A percentile compares a stretch with the other conserved stretches of the same genome.
Conservation (phyloP, 331 rosid genomes). For the Dryas integrifolia region DNA sequence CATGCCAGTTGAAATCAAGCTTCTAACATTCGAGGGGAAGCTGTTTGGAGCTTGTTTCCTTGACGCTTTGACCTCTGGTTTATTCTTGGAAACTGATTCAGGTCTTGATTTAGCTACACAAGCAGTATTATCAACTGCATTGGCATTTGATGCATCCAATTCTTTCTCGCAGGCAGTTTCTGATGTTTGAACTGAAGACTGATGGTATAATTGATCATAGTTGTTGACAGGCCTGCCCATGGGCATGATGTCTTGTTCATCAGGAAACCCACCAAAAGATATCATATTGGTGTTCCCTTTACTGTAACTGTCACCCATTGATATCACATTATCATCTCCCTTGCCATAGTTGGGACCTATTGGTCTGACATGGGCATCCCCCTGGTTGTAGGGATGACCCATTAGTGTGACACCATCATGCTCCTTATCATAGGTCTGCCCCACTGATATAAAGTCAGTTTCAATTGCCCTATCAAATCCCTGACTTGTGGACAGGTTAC, state of each 20-base stretch:
- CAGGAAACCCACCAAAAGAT: slow-evolving; percentile 64
- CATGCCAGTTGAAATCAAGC: slow-evolving; percentile 84
- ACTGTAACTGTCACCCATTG: slow-evolving; percentile 45
- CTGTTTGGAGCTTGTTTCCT: slow-evolving; percentile 87
- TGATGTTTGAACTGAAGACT: slow-evolving; percentile 50
- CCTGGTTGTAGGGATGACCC: slow-evolving; percentile 52
- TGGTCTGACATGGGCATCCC: slow-evolving; percentile 46
- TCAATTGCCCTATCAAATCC: slow-evolving; percentile 46
- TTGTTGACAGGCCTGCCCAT: slow-evolving; percentile 46
- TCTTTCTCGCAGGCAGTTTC: slow-evolving; percentile 44
- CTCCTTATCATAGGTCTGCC: slow-evolving; percentile 51
- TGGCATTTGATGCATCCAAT: slow-evolving; percentile 42
- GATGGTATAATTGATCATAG: slow-evolving; percentile 54
- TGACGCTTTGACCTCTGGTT: slow-evolving; percentile 47
- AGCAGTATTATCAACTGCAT: slow-evolving; percentile 35
- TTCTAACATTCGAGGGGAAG: slow-evolving; percentile 87
- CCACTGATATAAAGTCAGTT: slow-evolving; percentile 37
- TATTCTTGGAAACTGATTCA: slow-evolving; percentile 50
- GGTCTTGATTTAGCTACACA: slow-evolving; percentile 43
- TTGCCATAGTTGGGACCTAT: slow-evolving; percentile 39
- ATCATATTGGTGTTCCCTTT: slow-evolving; percentile 49
- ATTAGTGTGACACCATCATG: slow-evolving; percentile 36
- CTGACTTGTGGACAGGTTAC: slow-evolving; percentile 41
- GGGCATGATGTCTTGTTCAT: slow-evolving; percentile 54
- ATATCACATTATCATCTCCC: slow-evolving; percentile 38